A percentile compares a stretch with the other conserved stretches of the same genome.
Evolutionary conservation across 129 eudicot genomes (phyloP).

Genomic region (Arctium minus): DNA sequence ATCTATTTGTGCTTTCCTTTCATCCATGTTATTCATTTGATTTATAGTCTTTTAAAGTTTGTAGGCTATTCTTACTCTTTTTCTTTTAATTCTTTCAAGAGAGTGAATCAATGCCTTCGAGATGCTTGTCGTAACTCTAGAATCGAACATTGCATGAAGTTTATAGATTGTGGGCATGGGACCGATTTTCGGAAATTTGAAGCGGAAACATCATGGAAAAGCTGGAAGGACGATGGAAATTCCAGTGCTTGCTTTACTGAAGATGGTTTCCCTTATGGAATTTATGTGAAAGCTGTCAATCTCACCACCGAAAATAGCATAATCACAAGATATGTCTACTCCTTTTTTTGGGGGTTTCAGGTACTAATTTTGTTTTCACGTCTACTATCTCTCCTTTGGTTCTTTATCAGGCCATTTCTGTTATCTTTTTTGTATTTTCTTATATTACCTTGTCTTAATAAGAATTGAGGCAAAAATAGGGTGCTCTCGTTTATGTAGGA

Average conservation of each 20-base stretch:
- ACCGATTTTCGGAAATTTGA: neutral
- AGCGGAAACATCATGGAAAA: conserved; percentile 19
- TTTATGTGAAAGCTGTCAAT: conserved; percentile 54
- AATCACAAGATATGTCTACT: conserved; percentile 66
- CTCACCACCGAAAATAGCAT: conserved; percentile 43
- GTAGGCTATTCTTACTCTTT: conserved; percentile 7
- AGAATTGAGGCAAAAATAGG: neutral
- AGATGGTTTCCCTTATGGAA: conserved; percentile 60
- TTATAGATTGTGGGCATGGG: conserved; percentile 73
- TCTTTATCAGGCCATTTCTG: neutral
- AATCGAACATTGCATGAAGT: conserved; percentile 28
- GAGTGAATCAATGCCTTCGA: conserved; percentile 90
- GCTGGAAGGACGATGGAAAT: conserved; percentile 39
- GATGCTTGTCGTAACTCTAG: conserved; percentile 47
- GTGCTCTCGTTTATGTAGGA: neutral
- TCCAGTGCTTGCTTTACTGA: conserved; percentile 50
- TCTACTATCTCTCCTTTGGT: neutral
- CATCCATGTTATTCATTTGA: neutral
- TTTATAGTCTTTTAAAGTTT: neutral
- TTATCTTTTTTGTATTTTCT: neutral
- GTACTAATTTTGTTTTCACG: conserved; percentile 29
- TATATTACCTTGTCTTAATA: neutral
- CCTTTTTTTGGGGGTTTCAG: conserved; percentile 97
- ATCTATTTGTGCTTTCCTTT: neutral
- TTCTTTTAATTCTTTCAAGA: conserved; percentile 32